Percentiles rank a stretch among this genome's conserved stretches.
Evolutionary conservation across 2,329 filamentous ascomycete species (phyloP).

Genomic region (Tolypocladium capitatum): DNA sequence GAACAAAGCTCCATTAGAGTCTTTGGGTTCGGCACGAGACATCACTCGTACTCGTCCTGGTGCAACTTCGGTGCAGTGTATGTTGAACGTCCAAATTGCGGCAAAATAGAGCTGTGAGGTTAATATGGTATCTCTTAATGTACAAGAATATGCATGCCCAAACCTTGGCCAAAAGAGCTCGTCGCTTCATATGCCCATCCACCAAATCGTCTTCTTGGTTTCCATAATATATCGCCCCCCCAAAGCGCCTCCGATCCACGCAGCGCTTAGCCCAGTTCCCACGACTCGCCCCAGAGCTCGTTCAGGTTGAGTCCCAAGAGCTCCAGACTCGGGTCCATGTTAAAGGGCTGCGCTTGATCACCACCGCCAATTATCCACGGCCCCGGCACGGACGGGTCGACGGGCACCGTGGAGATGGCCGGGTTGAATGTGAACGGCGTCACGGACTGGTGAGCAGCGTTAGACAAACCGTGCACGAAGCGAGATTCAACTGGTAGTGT

Average conservation of each 20-base stretch:
- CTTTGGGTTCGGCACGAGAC: neutral
- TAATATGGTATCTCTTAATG: slow-evolving; percentile 6
- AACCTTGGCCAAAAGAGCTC: slow-evolving; percentile 2
- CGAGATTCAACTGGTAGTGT: neutral
- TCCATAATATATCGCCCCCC: neutral
- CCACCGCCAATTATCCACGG: slow-evolving; percentile 20
- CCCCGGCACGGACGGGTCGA: slow-evolving; percentile 20
- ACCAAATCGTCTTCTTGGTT: neutral
- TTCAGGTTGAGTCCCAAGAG: slow-evolving; percentile 39
- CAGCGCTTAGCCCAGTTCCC: slow-evolving; percentile 22
- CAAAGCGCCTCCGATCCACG: neutral
- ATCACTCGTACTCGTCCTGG: no score
- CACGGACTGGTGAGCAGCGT: slow-evolving; percentile 20
- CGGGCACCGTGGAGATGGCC: slow-evolving; percentile 19
- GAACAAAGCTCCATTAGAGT: no score
- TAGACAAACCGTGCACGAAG: slow-evolving; percentile 11
- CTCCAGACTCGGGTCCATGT: slow-evolving; percentile 41
- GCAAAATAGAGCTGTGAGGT: slow-evolving; percentile 2
- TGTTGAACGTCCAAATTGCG: neutral
- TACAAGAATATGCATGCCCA: slow-evolving; percentile 3
- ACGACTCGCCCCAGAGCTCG: slow-evolving; percentile 40
- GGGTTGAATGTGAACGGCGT: slow-evolving; percentile 27
- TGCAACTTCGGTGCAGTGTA: no score
- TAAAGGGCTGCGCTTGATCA: slow-evolving; percentile 25
- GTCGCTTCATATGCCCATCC: neutral